Evolutionary conservation across 2,329 filamentous ascomycete genomes (phyloP), one percentile per base, ranked within the genome.

Genomic region (Escovopsis sp.): DNA sequence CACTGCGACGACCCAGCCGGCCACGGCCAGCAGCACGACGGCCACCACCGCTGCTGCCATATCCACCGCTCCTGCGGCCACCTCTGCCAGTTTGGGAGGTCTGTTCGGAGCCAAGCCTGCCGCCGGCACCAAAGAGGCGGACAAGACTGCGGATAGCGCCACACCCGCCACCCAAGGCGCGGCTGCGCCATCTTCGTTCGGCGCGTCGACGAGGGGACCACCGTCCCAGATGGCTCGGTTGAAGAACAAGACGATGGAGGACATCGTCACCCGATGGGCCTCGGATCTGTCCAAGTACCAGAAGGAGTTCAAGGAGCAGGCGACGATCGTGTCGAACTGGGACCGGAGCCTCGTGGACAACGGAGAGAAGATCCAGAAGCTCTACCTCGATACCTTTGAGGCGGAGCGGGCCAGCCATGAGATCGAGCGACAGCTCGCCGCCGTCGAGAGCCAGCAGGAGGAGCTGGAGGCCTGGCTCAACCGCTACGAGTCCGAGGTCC

Each of bases 191-290:
- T 64, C 58, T 38, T 50, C 57, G 26, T 64, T 89, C 39, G 78
- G 77, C 15, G 77, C 80, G 26, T 93, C 87, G 1, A 94, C 85
- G 4, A 70, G 77, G 32, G 88, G 88, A 0, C 86, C 88, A 2
- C 69, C 80, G 3, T 89, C 91, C 12, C 81, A 87, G 44, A 78
- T 93, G 54, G 91, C 89, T 4, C 82, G 91, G 26, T 70, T 98
- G 33, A 94, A 94, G 69, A 94, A 95, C 63, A 96, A 94, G 67
- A 94, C 89, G 1, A 95, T 98, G 84, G 91, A 98, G 56, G 91
- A 98, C 59, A 95, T 98, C 49, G 87, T 98, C 50, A 95, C 86
- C 4, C 80, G 87, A 30, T 98, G 91, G 91, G 91, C 91, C 2
- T 86, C 87, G 0, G 91, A 96, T 56, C 69, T 98, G 40, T 83